Evolutionary conservation across 495 filamentous ascomycete species (phyloP).

Genomic region (Aspergillus leporis): DNA sequence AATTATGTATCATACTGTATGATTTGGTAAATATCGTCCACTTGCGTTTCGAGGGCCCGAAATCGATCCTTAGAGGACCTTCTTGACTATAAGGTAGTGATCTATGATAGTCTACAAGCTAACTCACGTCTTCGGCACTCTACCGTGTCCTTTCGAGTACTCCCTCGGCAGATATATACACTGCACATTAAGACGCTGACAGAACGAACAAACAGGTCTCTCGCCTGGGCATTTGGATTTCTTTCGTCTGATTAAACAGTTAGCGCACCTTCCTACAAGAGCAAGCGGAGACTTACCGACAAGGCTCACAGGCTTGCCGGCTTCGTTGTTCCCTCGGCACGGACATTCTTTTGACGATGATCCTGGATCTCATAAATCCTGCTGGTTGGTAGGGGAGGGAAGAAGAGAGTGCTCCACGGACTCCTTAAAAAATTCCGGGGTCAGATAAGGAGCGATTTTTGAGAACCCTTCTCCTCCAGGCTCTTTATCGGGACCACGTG

Average conservation of each 20-base stretch:
- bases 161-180: neutral
- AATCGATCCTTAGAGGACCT: neutral
- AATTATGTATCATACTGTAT: neutral
- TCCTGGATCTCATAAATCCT: neutral
- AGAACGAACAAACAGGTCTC: neutral
- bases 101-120: too few relatives aligned
- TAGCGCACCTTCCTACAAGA: neutral
- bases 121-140: neutral
- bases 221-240: neutral
- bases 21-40: neutral
- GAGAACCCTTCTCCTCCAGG: too few relatives aligned
- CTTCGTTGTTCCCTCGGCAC: neutral
- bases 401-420: neutral
- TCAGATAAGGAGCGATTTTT: too few relatives aligned
- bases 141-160: neutral
- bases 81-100: neutral
- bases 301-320: neutral
- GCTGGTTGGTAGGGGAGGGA: neutral
- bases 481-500: neutral
- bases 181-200: neutral
- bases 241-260: neutral
- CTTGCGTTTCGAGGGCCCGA: neutral
- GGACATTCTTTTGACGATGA: neutral
- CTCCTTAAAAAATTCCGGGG: neutral
- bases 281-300: neutral